A percentile compares a stretch with the other conserved stretches of the same genome.
These are phyloP conservation scores for Mentha longifolia DNA, from an alignment of 257 asterid species.

Conservation along the genomic window DNA sequence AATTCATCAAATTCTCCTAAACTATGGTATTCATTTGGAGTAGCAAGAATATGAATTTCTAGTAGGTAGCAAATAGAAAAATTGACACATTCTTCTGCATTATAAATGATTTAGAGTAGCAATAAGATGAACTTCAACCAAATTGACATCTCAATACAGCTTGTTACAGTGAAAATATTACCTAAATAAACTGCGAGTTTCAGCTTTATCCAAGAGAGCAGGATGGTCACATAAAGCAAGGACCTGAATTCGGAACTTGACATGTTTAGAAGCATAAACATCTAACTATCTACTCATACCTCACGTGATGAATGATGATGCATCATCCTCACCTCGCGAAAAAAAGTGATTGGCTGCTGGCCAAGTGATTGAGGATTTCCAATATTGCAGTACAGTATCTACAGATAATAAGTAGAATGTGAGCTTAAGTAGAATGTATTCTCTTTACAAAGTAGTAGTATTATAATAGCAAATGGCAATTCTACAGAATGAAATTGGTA, in stretches of 20 bases:
- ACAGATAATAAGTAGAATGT: slow-evolving; percentile 28
- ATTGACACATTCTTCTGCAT: neutral
- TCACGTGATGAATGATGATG: neutral
- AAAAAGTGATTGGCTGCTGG: slow-evolving; percentile 90
- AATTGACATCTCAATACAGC: neutral
- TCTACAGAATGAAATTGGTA: slow-evolving; percentile 14
- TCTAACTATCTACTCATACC: neutral
- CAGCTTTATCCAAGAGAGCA: slow-evolving; percentile 76
- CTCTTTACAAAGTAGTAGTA: neutral
- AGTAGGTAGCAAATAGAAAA: neutral
- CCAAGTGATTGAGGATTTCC: slow-evolving; percentile 95
- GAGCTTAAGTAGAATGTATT: slow-evolving; percentile 1
- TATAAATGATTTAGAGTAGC: neutral
- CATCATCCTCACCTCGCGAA: slow-evolving; percentile 73
- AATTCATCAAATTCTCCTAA: neutral
- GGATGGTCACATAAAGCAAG: slow-evolving; percentile 94
- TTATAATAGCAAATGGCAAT: neutral
- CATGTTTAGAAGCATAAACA: slow-evolving; percentile 22
- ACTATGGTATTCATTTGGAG: too few relatives aligned
- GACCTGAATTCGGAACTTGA: slow-evolving; percentile 49
- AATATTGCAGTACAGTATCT: slow-evolving; percentile 92
- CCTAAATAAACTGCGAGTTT: slow-evolving; percentile 86
- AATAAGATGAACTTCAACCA: neutral
- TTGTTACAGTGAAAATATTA: slow-evolving; percentile 16
- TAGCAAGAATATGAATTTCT: too few relatives aligned